A percentile compares a stretch with the other conserved stretches of the same genome.
Evolutionary conservation across 1,139 yeast genomes (phyloP).

Genomic region (Lodderomyces orthopsilosis): DNA sequence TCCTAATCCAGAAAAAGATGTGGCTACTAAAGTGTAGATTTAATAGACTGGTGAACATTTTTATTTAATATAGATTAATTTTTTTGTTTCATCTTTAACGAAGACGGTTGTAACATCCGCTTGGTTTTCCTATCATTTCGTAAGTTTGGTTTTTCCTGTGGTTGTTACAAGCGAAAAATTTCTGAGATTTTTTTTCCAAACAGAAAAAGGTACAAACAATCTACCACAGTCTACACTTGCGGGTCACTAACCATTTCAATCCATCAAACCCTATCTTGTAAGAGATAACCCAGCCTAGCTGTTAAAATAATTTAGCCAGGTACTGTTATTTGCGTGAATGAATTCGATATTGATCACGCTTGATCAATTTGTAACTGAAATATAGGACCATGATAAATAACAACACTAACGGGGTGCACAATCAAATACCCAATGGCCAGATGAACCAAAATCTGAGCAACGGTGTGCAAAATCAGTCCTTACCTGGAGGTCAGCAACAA

Average conservation of each 20-base stretch:
- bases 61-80: background rate
- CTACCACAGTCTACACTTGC: no score
- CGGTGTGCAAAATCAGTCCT: background rate
- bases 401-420: constrained; percentile 8
- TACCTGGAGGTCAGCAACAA: constrained; percentile 7
- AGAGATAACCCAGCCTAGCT: background rate
- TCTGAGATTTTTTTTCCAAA: no score
- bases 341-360: background rate
- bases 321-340: background rate
- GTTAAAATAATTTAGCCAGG: background rate
- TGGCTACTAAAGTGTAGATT: constrained; percentile 10
- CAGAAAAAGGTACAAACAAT: no score
- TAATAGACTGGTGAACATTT: background rate
- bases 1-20: constrained; percentile 6
- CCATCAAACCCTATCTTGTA: background rate
- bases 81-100: no score
- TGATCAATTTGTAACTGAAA: background rate
- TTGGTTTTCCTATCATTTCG: no score
- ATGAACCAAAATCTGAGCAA: background rate
- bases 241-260: no score
- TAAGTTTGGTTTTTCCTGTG: no score
- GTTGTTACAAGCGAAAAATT: no score
- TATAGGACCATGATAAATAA: background rate
- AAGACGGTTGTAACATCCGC: no score
- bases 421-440: constrained; percentile 2